Evolutionary conservation across 2,329 filamentous ascomycete genomes (phyloP), one percentile per base, ranked within the genome.

Genomic region (Fusarium scirpi): DNA sequence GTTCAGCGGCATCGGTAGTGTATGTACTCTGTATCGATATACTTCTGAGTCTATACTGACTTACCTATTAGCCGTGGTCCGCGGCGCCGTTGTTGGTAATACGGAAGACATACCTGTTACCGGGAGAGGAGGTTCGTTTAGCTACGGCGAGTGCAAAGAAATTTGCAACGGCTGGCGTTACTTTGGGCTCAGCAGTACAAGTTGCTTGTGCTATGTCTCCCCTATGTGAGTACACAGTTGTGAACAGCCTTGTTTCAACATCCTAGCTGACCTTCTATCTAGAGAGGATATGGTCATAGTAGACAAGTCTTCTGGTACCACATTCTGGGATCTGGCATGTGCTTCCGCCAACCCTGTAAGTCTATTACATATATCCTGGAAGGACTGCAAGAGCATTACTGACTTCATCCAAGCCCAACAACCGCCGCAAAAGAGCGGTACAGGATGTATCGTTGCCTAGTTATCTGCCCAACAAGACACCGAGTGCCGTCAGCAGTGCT

Each of bases 351-450:
- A 18, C 12, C 6, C 16, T 5, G 20, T 20, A 29, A 7, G 27
- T 15, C 2, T 25, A 12, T 12, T 0, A 18, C 6, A n/a, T 10
- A 11, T 7, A 12, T 10, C 6, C 7, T 34, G 32, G 1, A 18
- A 34, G 10, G 11, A 1, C 18, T 3, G n/a, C 0, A 7, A 0
- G 18, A 7, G 0, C 3, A 38, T 38, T 38, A 38, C 18, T 59
- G 13, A 59, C 7, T n/a, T 1, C 11, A 1, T 13, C 18, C 4
- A 4, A 59, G 57, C 30, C 49, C 9, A 6, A 4, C 12, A 20
- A 9, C 5, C 44, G 11, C 4, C 18, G 7, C 2, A 59, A 57
- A 4, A 30, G 57, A 46, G 24, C 40, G 1, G 20, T 38, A n/a
- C 18, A 38, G 18, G 34, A 6, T 3, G 24, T 9, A 0, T 22